Percentiles rank a stretch among this genome's conserved stretches.
Conservation (phyloP, 768 basidiomycete genomes). For the Suillus occidentalis region DNA sequence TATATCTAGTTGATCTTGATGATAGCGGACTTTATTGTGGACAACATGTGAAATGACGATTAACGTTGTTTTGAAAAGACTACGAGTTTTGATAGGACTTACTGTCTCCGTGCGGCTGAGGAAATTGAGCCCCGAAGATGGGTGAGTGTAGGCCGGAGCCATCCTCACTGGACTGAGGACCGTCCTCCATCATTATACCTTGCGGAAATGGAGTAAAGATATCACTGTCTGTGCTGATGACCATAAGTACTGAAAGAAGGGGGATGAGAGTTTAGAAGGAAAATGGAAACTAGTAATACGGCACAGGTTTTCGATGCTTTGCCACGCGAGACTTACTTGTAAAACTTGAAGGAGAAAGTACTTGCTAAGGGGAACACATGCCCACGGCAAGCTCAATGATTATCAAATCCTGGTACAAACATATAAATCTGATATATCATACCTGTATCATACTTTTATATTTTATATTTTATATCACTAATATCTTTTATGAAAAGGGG, state of each 20-base stretch:
- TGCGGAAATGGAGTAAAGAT: slow-evolving; percentile 58
- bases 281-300: slow-evolving; percentile 24
- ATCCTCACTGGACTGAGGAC: slow-evolving; percentile 72
- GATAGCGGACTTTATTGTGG: slow-evolving; percentile 73
- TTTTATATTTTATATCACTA: neutral
- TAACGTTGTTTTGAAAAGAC: slow-evolving; percentile 38
- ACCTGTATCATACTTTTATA: neutral
- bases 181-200: slow-evolving; percentile 56
- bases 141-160: slow-evolving; percentile 77
- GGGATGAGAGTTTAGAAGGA: slow-evolving; percentile 20
- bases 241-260: slow-evolving; percentile 44
- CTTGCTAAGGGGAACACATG: slow-evolving; percentile 38
- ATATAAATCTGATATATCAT: neutral
- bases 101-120: slow-evolving; percentile 50
- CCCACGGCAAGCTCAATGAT: slow-evolving; percentile 35
- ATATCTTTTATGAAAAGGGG: neutral
- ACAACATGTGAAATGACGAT: slow-evolving; percentile 38
- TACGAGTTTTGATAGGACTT: slow-evolving; percentile 50
- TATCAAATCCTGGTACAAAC: neutral
- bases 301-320: slow-evolving; percentile 33
- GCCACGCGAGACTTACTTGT: slow-evolving; percentile 44
- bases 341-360: slow-evolving; percentile 17
- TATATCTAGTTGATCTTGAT: slow-evolving; percentile 42
- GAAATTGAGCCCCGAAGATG: slow-evolving; percentile 52
- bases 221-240: slow-evolving; percentile 53